Evolutionary conservation across 2,329 filamentous ascomycete genomes (phyloP), one percentile per base, ranked within the genome.

Genomic region (Trichoderma koningii): DNA sequence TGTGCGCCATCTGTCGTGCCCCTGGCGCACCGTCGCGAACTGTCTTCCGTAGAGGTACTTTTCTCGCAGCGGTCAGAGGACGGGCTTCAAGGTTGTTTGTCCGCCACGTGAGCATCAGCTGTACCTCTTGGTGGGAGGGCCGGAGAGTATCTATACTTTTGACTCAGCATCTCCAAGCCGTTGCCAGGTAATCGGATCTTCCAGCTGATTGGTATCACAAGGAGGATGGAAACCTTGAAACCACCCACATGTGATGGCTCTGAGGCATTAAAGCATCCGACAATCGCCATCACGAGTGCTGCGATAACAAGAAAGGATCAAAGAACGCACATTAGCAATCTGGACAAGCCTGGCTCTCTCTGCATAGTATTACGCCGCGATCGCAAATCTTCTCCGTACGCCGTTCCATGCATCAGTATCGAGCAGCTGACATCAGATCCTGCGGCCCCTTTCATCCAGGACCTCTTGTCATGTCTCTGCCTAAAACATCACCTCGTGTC

Each of bases 341-440:
- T 17, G 41, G 50, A 52, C 30, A 34, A 55, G 51, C 51, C 51
- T 23, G 21, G 21, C 21, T 21, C 19, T n/a, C 51, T 30, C 50
- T 52, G 50, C 26, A 30, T 26, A 10, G 34, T 14, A 38, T 52
- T 30, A 52, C 50, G 50, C 50, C 50, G 34, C 34, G 34, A 38
- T 38, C 34, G 34, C 34, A 38, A 38, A 55, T 41, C 51, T 55
- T 21, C 51, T 34, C n/a, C 30, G 26, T 30, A 19, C 50, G 26
- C 28, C 50, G 10, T 10, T 17, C 38, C 34, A 60, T 48, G 63
- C 55, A 60, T n/a, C n/a, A n/a, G n/a, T 42, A 47, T 55, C 55
- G 26, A 42, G 26, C 63, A 52, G 63, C 63, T 65, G 56, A 63
- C 61, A 63, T 63, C 61, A 63, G 51, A 63, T 63, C 52, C 61